Base-by-base conservation (phyloP, 2,329 filamentous ascomycete species). In the Microdochium nivale region DNA sequence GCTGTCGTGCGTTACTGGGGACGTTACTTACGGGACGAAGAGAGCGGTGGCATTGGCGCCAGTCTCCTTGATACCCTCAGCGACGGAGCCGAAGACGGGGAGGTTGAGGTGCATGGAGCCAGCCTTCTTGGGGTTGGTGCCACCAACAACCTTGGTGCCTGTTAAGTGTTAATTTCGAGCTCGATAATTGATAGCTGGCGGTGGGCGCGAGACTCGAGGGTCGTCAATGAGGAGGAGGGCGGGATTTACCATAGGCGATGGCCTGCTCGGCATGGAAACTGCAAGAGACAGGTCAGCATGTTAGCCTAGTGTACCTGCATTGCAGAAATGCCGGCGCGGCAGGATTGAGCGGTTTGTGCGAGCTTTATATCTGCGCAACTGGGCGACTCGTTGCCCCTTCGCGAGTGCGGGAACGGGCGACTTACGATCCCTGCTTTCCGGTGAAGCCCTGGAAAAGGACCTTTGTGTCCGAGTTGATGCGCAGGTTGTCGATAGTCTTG, bases 51-150 rank as follows among this genome's bases (percentile, higher is more conserved):
- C 92, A 59, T 81, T 91, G 58, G 94, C 92, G 66, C 90, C 89
- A 49, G 90, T 95, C 74, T 90, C 76, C 79, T 91, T 94, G 59
- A 95, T 83, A 58, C 88, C 94, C 51, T 99, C 90, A 62, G 76
- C 74, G 61, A 99, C 94, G 63, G 81, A 92, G 65, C 83, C 88
- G 74, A 97, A 99, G 66, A 99, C 94, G 54, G 94, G 94, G 62
- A 87, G 87, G 68, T 84, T 90, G 57, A 99, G 84, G 74, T 99
- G 94, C 68, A 83, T 86, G 65, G 82, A 75, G 67, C 94, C 94
- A 60, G 94, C 94, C 80, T 99, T 99, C 82, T 96, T 97, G 69
- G 94, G 94, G 79, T 97, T 97, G 67, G 92, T 97, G 68, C 94
- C 94, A 71, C 94, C 94, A 60, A 99, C 90, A 60, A 99, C 90